Evolutionary conservation across 257 asterid species (phyloP).

Genomic region (Fraxinus americana): DNA sequence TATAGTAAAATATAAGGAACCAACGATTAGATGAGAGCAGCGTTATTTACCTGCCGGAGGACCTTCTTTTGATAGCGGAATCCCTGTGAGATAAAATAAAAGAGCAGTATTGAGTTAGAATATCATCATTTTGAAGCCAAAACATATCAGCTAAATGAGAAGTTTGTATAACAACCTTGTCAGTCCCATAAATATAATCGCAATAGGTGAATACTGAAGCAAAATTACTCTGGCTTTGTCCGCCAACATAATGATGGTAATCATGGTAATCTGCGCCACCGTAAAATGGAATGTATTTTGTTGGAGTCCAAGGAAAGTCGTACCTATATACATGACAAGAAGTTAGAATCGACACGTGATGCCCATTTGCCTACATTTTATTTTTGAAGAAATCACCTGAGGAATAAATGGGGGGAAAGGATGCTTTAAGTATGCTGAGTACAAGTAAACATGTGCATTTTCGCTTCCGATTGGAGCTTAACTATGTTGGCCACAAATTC

Average conservation of each 20-base stretch:
- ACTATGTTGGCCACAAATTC: neutral
- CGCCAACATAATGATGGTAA: slow-evolving; percentile 98
- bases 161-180: slow-evolving; percentile 59
- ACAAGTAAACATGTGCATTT: neutral
- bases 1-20: neutral
- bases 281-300: slow-evolving; percentile 89
- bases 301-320: slow-evolving; percentile 92
- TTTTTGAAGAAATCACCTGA: neutral
- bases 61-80: slow-evolving; percentile 84
- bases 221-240: slow-evolving; percentile 94
- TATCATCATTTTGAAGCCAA: slow-evolving; percentile 2
- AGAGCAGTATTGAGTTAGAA: slow-evolving; percentile 24
- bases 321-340: slow-evolving; percentile 47
- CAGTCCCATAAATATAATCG: slow-evolving; percentile 95
- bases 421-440: neutral
- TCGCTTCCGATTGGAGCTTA: neutral
- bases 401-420: neutral
- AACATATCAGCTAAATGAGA: slow-evolving; percentile 15
- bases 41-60: slow-evolving; percentile 67
- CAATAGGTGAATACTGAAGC: slow-evolving; percentile 99
- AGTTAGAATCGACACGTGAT: slow-evolving; percentile 4
- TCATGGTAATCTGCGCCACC: slow-evolving; percentile 99
- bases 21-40: neutral
- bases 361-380: neutral
- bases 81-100: slow-evolving; percentile 53